These are phyloP conservation scores for Flammula alnicola DNA, from an alignment of 1,284 basidiomycete genomes.

Conservation along the genomic window DNA sequence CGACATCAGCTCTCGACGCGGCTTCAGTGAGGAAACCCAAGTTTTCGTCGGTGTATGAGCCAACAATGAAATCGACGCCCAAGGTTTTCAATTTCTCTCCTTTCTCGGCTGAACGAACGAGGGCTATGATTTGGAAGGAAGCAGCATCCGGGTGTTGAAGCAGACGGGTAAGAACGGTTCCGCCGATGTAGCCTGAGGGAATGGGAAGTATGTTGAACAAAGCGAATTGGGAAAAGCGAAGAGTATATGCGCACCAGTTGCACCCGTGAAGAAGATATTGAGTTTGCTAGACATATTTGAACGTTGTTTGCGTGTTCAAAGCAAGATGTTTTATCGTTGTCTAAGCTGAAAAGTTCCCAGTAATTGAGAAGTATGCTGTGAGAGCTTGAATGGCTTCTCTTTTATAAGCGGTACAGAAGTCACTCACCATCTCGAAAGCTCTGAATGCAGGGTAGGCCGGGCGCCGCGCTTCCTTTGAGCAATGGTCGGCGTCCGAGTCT, in stretches of 20 bases:
- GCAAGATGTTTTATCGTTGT: neutral
- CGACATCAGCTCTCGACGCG: slow-evolving; percentile 36
- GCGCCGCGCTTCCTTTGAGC: too few relatives aligned
- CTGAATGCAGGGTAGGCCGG: too few relatives aligned
- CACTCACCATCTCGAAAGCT: too few relatives aligned
- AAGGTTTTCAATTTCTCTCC: slow-evolving; percentile 41
- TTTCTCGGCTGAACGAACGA: slow-evolving; percentile 46
- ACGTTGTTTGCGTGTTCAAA: neutral
- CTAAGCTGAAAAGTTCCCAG: too few relatives aligned
- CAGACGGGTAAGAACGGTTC: slow-evolving; percentile 44
- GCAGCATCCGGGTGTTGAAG: slow-evolving; percentile 39
- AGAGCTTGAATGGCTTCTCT: too few relatives aligned
- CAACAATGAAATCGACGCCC: slow-evolving; percentile 42
- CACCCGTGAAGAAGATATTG: slow-evolving; percentile 28
- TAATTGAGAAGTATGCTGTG: too few relatives aligned
- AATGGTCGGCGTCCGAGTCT: too few relatives aligned
- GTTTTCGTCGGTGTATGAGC: slow-evolving; percentile 42
- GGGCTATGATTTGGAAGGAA: slow-evolving; percentile 41
- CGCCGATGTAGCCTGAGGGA: slow-evolving; percentile 46
- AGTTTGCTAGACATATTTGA: slow-evolving; percentile 16
- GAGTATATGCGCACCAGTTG: slow-evolving; percentile 21
- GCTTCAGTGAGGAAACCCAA: slow-evolving; percentile 27
- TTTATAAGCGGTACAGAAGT: too few relatives aligned
- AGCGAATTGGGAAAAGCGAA: neutral
- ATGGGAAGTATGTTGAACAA: neutral